Conservation (phyloP, 495 filamentous ascomycete genomes). For the Aspergillus ellipticus region DNA sequence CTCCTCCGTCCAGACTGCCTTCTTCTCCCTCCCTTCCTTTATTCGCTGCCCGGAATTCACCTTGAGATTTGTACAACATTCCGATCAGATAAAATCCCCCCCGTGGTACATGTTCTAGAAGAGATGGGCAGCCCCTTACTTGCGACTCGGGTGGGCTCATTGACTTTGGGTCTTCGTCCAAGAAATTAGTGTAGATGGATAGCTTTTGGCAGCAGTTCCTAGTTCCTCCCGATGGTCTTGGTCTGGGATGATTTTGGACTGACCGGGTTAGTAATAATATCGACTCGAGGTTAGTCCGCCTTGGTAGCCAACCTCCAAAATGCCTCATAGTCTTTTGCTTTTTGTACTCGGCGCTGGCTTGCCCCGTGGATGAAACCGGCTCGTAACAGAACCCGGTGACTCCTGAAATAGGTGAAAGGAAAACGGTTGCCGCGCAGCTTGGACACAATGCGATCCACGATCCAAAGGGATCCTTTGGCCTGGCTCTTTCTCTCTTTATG, state of each 20-base stretch:
- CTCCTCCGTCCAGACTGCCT: background rate
- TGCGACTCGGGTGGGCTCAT: background rate
- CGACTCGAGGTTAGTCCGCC: conserved; percentile 2
- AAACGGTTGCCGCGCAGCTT: background rate
- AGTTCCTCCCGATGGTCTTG: background rate
- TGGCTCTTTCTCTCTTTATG: background rate
- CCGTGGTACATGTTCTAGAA: conserved; percentile 10
- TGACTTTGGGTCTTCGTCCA: background rate
- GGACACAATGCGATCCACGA: background rate
- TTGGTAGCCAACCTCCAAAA: conserved; percentile 13
- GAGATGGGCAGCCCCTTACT: background rate
- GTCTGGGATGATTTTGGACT: background rate
- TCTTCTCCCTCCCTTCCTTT: background rate
- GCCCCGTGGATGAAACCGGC: conserved; percentile 14
- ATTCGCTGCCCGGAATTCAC: background rate
- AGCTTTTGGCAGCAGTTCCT: background rate
- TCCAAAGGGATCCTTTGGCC: background rate
- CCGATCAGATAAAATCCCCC: conserved; percentile 5
- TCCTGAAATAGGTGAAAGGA: conserved; percentile 1
- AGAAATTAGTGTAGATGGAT: background rate
- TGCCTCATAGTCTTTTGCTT: conserved; percentile 19
- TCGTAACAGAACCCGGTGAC: conserved; percentile 8
- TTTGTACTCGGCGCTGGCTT: conserved; percentile 8
- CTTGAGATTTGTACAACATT: conserved; percentile 19
- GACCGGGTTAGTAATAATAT: conserved; percentile 1